These are phyloP conservation scores for Leucocoprinus sp. DNA, from an alignment of 768 basidiomycete genomes.

Conservation along the genomic window DNA sequence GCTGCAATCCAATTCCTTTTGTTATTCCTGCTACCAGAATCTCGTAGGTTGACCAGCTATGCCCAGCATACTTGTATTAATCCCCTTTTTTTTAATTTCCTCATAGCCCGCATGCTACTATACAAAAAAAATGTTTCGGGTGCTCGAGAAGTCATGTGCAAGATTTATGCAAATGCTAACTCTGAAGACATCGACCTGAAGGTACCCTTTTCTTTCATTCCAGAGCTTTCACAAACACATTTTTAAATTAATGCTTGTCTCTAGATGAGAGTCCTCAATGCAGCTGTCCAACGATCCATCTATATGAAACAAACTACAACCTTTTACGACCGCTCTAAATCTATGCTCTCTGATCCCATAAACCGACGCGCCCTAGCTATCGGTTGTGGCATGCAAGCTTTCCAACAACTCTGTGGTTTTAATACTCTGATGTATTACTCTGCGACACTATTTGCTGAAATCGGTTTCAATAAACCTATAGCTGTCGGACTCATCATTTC, in stretches of 20 bases:
- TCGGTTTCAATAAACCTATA: constrained; percentile 77
- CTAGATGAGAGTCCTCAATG: constrained; percentile 51
- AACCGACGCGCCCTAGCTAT: constrained; percentile 70
- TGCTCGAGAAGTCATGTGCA: constrained; percentile 49
- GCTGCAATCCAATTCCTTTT: constrained; percentile 54
- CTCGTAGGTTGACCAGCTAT: constrained; percentile 40
- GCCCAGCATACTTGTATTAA: too few species aligned
- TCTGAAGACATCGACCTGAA: constrained; percentile 61
- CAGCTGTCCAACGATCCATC: constrained; percentile 52
- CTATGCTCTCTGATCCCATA: constrained; percentile 45
- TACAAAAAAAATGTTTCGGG: constrained; percentile 38
- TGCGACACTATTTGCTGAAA: constrained; percentile 70
- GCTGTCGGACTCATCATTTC: constrained; percentile 75
- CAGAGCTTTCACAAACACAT: too few species aligned
- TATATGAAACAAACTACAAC: constrained; percentile 56
- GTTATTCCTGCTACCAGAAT: constrained; percentile 67
- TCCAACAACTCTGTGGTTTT: constrained; percentile 80
- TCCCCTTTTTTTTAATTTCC: not conserved
- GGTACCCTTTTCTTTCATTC: constrained; percentile 26
- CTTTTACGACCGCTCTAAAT: constrained; percentile 43
- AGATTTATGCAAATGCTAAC: constrained; percentile 62
- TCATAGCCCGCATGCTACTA: constrained; percentile 52
- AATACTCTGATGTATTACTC: constrained; percentile 75
- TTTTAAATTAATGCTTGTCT: not conserved
- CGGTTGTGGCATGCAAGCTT: constrained; percentile 74